These are phyloP conservation scores for Penicillium aurantiogriseum DNA, from an alignment of 2,329 filamentous ascomycete genomes.

Conservation along the genomic window DNA sequence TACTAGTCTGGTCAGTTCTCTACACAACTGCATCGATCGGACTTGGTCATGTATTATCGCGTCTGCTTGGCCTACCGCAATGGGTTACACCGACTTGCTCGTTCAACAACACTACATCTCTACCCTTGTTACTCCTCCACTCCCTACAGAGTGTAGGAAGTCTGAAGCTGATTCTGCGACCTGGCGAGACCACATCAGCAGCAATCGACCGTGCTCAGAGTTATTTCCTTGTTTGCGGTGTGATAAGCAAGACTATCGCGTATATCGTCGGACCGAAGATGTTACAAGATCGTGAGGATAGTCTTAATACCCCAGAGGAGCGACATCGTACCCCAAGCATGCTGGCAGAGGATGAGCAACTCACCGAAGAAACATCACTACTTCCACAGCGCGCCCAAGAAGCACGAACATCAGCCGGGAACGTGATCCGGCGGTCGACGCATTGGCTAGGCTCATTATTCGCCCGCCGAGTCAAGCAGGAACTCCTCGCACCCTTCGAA, in stretches of 20 bases:
- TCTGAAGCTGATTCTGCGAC: not conserved
- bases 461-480: conserved; percentile 34
- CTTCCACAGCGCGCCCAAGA: conserved; percentile 41
- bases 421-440: conserved; percentile 25
- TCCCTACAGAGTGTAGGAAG: not conserved
- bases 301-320: not conserved
- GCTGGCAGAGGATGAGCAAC: conserved; percentile 8
- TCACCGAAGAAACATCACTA: conserved; percentile 53
- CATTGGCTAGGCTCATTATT: conserved; percentile 33
- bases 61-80: not conserved
- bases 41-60: not conserved
- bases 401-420: conserved; percentile 13
- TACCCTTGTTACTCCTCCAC: not conserved
- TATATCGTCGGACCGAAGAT: not conserved
- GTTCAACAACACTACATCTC: not conserved
- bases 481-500: conserved; percentile 39
- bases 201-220: not conserved
- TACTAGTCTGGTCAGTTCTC: not conserved
- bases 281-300: not conserved
- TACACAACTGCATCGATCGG: not conserved
- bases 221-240: not conserved
- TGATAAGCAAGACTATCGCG: not conserved
- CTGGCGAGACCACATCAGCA: not conserved
- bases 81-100: not conserved
- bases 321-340: not conserved